Percentiles rank a stretch among this genome's conserved stretches.
phyloP scores from a whole-genome alignment of 2,329 filamentous ascomycete genomes.

The Pseudogymnoascus sp. region DNA sequence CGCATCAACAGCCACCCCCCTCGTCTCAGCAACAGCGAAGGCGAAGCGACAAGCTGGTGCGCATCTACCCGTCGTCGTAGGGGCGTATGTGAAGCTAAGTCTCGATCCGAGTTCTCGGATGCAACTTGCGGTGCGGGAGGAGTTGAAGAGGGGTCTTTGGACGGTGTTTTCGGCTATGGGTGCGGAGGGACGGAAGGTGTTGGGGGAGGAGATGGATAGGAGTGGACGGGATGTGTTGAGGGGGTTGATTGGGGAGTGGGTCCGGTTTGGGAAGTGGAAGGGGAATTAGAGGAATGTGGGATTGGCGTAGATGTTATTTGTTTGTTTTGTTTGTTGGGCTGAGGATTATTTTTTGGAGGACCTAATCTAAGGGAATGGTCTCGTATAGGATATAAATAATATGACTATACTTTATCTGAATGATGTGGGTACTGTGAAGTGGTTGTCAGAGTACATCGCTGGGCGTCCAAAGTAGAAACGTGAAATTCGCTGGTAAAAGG shows the following conservation, averaged over 20 bases:
- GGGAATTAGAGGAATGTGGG: conserved; percentile 12
- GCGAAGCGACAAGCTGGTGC: conserved; percentile 53
- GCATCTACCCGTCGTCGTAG: conserved; percentile 52
- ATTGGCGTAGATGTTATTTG: background rate
- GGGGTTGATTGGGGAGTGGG: conserved; percentile 50
- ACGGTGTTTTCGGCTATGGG: conserved; percentile 51
- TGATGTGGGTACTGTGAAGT: background rate
- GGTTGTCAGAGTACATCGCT: too few relatives aligned
- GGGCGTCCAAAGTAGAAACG: background rate
- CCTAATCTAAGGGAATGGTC: background rate
- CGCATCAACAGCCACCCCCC: conserved; percentile 33
- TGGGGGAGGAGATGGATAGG: conserved; percentile 51
- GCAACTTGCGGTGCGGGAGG: conserved; percentile 42
- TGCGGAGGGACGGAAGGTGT: conserved; percentile 43
- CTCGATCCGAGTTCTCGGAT: conserved; percentile 41
- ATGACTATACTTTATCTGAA: background rate
- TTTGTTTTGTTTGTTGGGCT: background rate
- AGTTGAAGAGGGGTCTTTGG: conserved; percentile 48
- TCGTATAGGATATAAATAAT: background rate
- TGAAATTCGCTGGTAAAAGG: background rate
- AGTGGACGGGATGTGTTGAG: conserved; percentile 50
- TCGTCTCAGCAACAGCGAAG: conserved; percentile 52
- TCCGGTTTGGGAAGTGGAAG: conserved; percentile 56
- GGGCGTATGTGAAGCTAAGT: conserved; percentile 52
- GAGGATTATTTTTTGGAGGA: background rate